Percentiles rank a stretch among this genome's conserved stretches.
Evolutionary conservation across 2,329 filamentous ascomycete species (phyloP).

Genomic region (Curvularia lunata): DNA sequence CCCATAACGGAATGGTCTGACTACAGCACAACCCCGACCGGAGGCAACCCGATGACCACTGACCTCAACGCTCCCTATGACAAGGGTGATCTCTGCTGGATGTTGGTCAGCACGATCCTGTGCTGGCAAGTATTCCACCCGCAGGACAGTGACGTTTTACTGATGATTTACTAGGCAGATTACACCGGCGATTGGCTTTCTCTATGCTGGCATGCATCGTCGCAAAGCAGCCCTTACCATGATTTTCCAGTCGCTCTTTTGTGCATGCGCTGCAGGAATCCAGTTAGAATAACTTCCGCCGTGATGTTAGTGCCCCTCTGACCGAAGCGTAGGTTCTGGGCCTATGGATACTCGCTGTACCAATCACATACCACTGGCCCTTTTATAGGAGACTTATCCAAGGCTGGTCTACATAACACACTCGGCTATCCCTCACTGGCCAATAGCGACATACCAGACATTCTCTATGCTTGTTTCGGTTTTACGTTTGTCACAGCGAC

Average conservation of each 20-base stretch:
- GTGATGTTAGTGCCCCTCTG: no score
- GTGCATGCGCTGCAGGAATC: constrained; percentile 54
- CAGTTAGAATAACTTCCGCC: no score
- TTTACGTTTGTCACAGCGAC: constrained; percentile 45
- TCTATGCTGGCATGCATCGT: constrained; percentile 46
- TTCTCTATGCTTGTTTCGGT: constrained; percentile 44
- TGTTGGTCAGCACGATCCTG: constrained; percentile 43
- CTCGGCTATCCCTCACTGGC: constrained; percentile 41
- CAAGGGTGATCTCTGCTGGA: constrained; percentile 56
- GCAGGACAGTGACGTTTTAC: neutral
- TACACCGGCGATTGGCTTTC: constrained; percentile 44
- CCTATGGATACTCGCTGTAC: constrained; percentile 56
- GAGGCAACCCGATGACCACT: constrained; percentile 54
- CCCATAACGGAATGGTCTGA: constrained; percentile 54
- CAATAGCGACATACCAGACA: constrained; percentile 43
- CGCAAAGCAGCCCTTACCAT: constrained; percentile 51
- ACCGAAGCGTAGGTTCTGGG: no score
- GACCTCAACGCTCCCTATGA: constrained; percentile 56
- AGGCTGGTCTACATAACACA: constrained; percentile 40
- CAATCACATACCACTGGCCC: constrained; percentile 40
- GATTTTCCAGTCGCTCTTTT: constrained; percentile 58
- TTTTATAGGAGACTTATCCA: constrained; percentile 41
- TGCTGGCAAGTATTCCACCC: constrained; percentile 32
- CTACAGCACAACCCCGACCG: constrained; percentile 49
- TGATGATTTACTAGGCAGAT: constrained; percentile 33